phyloP scores from a whole-genome alignment of 257 asterid species.

The Voacanga thouarsii region DNA sequence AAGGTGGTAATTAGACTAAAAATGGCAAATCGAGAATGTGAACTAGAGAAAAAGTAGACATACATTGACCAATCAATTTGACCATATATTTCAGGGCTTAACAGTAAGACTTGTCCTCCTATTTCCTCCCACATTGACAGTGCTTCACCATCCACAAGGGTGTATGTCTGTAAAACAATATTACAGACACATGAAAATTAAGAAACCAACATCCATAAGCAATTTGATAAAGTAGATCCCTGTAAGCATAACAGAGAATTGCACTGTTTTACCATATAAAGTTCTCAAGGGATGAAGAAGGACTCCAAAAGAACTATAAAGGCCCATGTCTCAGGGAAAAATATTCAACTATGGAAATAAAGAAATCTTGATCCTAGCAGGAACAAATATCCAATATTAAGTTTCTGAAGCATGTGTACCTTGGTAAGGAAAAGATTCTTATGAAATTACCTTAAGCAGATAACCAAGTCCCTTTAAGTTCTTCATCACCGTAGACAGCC shows the following conservation, averaged over 20 bases:
- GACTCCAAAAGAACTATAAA: background rate
- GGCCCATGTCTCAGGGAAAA: background rate
- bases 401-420: background rate
- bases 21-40: slow-evolving; percentile 13
- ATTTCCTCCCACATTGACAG: slow-evolving; percentile 71
- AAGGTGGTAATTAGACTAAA: slow-evolving; percentile 9
- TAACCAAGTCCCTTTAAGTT: slow-evolving; percentile 72
- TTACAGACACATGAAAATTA: background rate
- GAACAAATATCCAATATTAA: background rate
- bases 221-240: background rate
- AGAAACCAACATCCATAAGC: background rate
- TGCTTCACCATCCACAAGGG: slow-evolving; percentile 68
- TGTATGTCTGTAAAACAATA: slow-evolving; percentile 58
- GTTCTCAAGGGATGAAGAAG: background rate
- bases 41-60: slow-evolving; percentile 33
- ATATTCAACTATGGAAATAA: background rate
- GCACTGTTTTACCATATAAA: background rate
- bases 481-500: slow-evolving; percentile 79
- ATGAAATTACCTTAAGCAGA: slow-evolving; percentile 60
- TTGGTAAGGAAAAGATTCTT: background rate
- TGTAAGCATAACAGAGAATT: background rate
- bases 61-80: slow-evolving; percentile 92
- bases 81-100: slow-evolving; percentile 73
- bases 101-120: slow-evolving; percentile 66
- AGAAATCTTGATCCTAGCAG: background rate